These are phyloP conservation scores for Lodderomyces margitis DNA, from an alignment of 1,139 yeast species.

Conservation along the genomic window DNA sequence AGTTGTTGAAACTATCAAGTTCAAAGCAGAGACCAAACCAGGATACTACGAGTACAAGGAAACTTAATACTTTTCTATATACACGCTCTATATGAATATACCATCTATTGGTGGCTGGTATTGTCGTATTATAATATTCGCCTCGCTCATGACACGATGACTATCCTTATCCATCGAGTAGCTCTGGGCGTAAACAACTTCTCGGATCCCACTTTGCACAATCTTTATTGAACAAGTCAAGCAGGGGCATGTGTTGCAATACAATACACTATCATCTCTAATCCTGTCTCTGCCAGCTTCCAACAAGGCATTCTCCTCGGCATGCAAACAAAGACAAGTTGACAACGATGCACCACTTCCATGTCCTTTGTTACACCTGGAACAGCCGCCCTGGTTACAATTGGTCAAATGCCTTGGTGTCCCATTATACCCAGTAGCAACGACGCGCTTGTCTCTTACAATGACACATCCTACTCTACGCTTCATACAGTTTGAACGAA, in stretches of 20 bases:
- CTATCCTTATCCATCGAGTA: conserved; percentile 87
- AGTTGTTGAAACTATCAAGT: conserved; percentile 48
- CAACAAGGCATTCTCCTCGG: conserved; percentile 92
- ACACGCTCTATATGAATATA: conserved; percentile 27
- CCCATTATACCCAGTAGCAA: conserved; percentile 97
- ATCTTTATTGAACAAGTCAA: conserved; percentile 93
- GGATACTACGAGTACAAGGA: conserved; percentile 75
- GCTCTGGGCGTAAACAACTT: conserved; percentile 91
- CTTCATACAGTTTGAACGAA: conserved; percentile 94
- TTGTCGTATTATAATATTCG: conserved; percentile 73
- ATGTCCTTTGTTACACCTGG: conserved; percentile 71
- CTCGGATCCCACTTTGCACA: conserved; percentile 86
- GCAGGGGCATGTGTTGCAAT: conserved; percentile 98
- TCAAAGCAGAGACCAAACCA: conserved; percentile 65
- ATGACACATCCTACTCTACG: conserved; percentile 95
- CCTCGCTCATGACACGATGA: conserved; percentile 67
- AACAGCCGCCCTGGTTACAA: conserved; percentile 95
- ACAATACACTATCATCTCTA: conserved; percentile 55
- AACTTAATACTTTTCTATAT: conserved; percentile 26
- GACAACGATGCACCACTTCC: conserved; percentile 63
- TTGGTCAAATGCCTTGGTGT: conserved; percentile 86
- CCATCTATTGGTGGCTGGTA: conserved; percentile 60
- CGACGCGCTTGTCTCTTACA: conserved; percentile 78
- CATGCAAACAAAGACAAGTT: conserved; percentile 91
- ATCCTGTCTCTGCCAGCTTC: conserved; percentile 93